These are phyloP conservation scores for Allomyces macrogynus DNA, from an alignment of 192 early-diverging fungal genomes.

Conservation along the genomic window DNA sequence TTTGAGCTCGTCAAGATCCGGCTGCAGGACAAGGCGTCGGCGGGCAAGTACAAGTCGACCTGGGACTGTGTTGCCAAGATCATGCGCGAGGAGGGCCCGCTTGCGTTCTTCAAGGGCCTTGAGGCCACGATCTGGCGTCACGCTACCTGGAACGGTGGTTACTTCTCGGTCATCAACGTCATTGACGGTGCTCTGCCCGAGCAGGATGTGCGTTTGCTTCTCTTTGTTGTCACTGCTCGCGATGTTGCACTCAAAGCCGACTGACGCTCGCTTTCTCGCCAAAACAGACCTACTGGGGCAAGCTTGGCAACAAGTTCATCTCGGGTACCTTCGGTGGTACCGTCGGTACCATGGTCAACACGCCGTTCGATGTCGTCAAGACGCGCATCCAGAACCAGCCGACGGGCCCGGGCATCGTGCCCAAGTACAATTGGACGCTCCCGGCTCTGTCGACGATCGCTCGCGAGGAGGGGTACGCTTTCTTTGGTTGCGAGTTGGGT, in stretches of 20 bases:
- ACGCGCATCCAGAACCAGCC: constrained; percentile 80
- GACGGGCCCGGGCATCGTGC: constrained; percentile 27
- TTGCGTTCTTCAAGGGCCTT: constrained; percentile 73
- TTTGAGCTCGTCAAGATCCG: constrained; percentile 92
- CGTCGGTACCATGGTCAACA: constrained; percentile 79
- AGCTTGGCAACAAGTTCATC: constrained; percentile 31
- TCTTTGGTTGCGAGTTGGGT: not conserved
- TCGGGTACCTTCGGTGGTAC: constrained; percentile 85
- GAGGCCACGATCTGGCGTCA: constrained; percentile 90
- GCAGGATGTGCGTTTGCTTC: not conserved
- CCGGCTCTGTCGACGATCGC: constrained; percentile 54
- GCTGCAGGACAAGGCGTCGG: constrained; percentile 77
- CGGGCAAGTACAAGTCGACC: constrained; percentile 67
- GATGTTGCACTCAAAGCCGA: too few species aligned
- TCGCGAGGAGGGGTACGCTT: constrained; percentile 68
- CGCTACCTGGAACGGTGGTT: constrained; percentile 90
- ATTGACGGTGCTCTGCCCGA: constrained; percentile 13
- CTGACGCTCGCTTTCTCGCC: too few species aligned
- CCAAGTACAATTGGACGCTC: constrained; percentile 77
- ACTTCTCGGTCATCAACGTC: constrained; percentile 85
- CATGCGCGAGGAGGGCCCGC: constrained; percentile 50
- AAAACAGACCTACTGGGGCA: not conserved
- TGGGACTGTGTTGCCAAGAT: constrained; percentile 62
- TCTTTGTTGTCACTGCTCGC: not conserved
- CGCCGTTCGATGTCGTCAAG: constrained; percentile 92